Evolutionary conservation across 805 yeast genomes (phyloP), one percentile per base, ranked within the genome.

Genomic region (Kluyveromyces siamensis): DNA sequence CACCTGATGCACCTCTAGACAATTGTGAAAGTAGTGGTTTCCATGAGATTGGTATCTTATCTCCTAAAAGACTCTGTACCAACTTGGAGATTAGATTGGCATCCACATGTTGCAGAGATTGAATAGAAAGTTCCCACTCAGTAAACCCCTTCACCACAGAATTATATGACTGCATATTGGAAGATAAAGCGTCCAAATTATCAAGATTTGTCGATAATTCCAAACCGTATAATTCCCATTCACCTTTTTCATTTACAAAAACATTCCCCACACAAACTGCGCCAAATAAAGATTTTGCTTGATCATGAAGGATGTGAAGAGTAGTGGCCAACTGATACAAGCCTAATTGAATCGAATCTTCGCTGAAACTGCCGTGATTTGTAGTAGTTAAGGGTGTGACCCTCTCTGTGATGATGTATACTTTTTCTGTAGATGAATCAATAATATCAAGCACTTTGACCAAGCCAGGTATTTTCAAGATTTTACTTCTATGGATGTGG

Each of bases 171-270:
- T 48, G 44, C 8, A 51, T 19, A 27, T 46, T 47, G 18, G 46
- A 49, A 8, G 47, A 33, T 38, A 55, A 58, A 11, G 37, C 21
- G 18, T 49, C 46, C 13, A 49, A 41, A 48, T 52, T 50, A 38
- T 37, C 42, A 2, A 55, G 11, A 4, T 66, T 46, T 61, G 47
- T 36, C 39, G 65, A 62, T 36, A 62, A 48, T 63, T 90, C 97
- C 57, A 89, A 80, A 1, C 96, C 96, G 50, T 85, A 84, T 27
- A 90, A 61, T 50, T 80, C 83, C 91, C 96, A 87, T 59, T 85
- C 95, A 13, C 96, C 96, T 14, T 72, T 60, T 30, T 72, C 75
- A 48, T 77, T 83, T 14, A 87, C 80, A 61, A 70, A 89, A 1
- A 90, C 74, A 1, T 85, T 76, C 39, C 76, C 71, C 17, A 68